Evolutionary conservation across 805 yeast genomes (phyloP), one percentile per base, ranked within the genome.

Genomic region (Metschnikowia sp.): DNA sequence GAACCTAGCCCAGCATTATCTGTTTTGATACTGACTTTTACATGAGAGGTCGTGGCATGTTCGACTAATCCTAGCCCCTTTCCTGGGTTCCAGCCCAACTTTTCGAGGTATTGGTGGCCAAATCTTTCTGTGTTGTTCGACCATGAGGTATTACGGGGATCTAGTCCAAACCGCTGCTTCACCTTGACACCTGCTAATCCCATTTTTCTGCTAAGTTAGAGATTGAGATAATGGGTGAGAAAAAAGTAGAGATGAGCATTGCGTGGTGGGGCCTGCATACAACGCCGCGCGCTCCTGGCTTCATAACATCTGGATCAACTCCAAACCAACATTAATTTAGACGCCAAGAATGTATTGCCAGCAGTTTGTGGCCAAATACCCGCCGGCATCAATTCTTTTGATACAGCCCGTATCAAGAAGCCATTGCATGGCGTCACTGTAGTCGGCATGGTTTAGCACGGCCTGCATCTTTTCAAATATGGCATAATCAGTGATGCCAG

Each of bases 61-160:
- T 65, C 64, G 1, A 78, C 83, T 42, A 79, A 63, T 2, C 99
- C 99, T 18, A 92, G 75, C 8, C 98, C 98, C 52, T 74, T 70
- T 15, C 99, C 99, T 2, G 96, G 96, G 44, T 74, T 77, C 99
- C 99, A 92, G 13, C 99, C 99, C 61, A 84, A 72, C 55, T 81
- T 84, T 52, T 82, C 82, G 50, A 92, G 65, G 65, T 90, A 90
- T 59, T 85, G 81, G 63, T 87, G 97, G 0, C 99, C 99, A 60
- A 92, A 92, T 43, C 96, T 70, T 4, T 75, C 72, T 0, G 84
- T 82, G 58, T 88, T 88, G 61, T 89, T 89, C 26, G 97, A 85
- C 99, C 99, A 92, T 51, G 82, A 79, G 1, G 97, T 91, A 61
- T 92, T 92, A 61, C 98, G 75, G 13, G 99, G 99, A 69, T 92